Conservation (phyloP, 176 grass and related monocot genomes). For the Luzula sylvatica region DNA sequence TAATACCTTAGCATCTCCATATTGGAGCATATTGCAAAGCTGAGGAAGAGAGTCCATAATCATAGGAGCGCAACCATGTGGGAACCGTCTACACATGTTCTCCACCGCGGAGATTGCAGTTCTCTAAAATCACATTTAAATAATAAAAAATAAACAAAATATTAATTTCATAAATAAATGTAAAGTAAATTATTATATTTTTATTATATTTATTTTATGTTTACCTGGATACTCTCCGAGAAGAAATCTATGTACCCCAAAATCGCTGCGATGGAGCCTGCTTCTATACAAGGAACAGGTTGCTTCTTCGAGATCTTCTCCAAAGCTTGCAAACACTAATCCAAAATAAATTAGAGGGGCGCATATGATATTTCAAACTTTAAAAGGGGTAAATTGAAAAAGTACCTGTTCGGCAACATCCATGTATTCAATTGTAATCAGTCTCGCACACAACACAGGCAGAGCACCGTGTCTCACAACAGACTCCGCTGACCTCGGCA, state of each 20-base stretch:
- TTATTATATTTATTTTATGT: neutral
- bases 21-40: slow-evolving; percentile 74
- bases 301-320: slow-evolving; percentile 80
- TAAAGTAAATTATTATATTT: neutral
- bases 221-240: slow-evolving; percentile 66
- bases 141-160: slow-evolving; percentile 10
- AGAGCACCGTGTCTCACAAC: slow-evolving; percentile 63
- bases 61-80: slow-evolving; percentile 45
- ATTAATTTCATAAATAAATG: neutral
- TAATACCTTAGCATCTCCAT: slow-evolving; percentile 54
- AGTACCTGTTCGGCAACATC: slow-evolving; percentile 90
- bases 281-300: slow-evolving; percentile 60
- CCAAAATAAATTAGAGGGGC: neutral
- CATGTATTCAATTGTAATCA: slow-evolving; percentile 70
- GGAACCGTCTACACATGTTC: slow-evolving; percentile 65
- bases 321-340: slow-evolving; percentile 84
- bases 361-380: no score
- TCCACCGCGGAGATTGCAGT: slow-evolving; percentile 61
- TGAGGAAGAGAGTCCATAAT: slow-evolving; percentile 57
- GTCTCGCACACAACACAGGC: slow-evolving; percentile 57
- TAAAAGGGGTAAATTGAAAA: neutral
- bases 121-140: slow-evolving; percentile 47
- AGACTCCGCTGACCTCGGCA: slow-evolving; percentile 64
- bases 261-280: slow-evolving; percentile 56
- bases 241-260: slow-evolving; percentile 81